Evolutionary conservation across 2,329 filamentous ascomycete species (phyloP).

Genomic region (Scedosporium dehoogii): DNA sequence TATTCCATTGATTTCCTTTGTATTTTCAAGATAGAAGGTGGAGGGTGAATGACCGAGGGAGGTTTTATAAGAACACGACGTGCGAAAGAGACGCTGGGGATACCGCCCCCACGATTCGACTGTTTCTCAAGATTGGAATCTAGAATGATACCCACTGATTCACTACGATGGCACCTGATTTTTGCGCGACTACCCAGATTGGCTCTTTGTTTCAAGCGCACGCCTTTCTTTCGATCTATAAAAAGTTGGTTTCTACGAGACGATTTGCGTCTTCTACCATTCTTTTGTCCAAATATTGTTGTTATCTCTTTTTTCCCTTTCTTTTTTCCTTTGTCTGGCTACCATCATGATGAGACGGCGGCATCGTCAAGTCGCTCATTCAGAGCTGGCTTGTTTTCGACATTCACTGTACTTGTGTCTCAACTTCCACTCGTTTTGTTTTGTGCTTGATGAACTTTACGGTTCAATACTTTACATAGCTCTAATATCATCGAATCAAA

Average conservation of each 20-base stretch:
- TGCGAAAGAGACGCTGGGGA: background rate
- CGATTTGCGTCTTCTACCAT: background rate
- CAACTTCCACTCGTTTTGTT: background rate
- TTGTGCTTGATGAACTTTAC: background rate
- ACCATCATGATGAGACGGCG: constrained; percentile 4
- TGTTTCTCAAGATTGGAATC: constrained; percentile 1
- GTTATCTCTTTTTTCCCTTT: background rate
- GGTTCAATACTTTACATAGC: background rate
- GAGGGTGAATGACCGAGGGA: no score
- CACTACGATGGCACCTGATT: constrained; percentile 6
- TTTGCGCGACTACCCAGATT: constrained; percentile 1
- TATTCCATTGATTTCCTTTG: background rate
- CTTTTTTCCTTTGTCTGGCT: constrained; percentile 4
- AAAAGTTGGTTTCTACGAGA: no score
- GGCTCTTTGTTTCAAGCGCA: background rate
- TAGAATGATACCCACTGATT: constrained; percentile 18
- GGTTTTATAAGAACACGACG: no score
- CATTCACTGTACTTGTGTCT: background rate
- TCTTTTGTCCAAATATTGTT: constrained; percentile 7
- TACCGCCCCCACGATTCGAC: background rate
- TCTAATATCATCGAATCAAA: background rate
- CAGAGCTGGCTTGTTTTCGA: background rate
- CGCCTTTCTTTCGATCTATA: no score
- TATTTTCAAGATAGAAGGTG: background rate
- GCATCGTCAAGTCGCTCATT: constrained; percentile 3